Percentiles rank a stretch among this genome's conserved stretches.
Conservation (phyloP, 805 yeast species). For the Lipomyces kockii region DNA sequence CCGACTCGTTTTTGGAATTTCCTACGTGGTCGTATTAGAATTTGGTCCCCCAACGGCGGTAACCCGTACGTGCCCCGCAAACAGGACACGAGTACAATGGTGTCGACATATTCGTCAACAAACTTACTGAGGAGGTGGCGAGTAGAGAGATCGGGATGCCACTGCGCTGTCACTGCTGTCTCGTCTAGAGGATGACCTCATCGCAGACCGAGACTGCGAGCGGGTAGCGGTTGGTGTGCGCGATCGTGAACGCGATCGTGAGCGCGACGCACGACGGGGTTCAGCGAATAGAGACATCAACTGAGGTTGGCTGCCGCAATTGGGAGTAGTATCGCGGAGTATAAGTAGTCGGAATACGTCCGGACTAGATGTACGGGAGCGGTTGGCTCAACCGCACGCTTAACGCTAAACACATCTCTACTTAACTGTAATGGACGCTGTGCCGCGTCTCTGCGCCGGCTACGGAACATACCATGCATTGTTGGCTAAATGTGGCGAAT, state of each 20-base stretch:
- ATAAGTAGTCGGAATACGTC: background rate
- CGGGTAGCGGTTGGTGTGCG: background rate
- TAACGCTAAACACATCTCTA: background rate
- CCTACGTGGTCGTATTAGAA: constrained; percentile 14
- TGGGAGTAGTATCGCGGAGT: background rate
- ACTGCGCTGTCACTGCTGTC: constrained; percentile 10
- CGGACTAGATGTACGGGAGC: background rate
- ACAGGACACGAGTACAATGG: background rate
- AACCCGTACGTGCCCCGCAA: background rate
- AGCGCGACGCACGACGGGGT: background rate
- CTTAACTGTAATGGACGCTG: no score
- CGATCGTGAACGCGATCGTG: background rate
- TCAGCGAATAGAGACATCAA: background rate
- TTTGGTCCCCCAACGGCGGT: background rate
- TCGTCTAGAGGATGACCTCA: constrained; percentile 10
- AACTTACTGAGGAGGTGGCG: constrained; percentile 21
- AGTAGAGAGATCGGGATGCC: background rate
- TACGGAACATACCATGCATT: background rate
- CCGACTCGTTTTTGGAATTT: constrained; percentile 46
- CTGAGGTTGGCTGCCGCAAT: background rate
- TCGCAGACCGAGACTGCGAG: background rate
- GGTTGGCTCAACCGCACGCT: constrained; percentile 1
- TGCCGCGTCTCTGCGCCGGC: background rate
- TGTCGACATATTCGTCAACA: background rate
- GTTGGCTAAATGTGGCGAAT: background rate